A percentile compares a stretch with the other conserved stretches of the same genome.
Conservation (phyloP, 1,284 basidiomycete species). For the Ceratobasidium sp. region DNA sequence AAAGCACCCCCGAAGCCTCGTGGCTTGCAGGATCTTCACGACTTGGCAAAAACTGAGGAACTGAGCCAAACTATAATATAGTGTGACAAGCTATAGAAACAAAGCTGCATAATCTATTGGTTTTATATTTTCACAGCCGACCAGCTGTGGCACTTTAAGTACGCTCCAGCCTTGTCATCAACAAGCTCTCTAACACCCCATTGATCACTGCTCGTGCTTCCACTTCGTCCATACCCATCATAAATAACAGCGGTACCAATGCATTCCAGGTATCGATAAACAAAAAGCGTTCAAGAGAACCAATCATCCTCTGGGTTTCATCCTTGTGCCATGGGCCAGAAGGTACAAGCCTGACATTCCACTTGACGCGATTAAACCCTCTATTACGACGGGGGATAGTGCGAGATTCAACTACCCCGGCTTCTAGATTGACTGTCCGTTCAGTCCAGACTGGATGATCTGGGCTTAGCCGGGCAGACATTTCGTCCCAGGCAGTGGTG, state of each 20-base stretch:
- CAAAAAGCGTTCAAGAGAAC: not conserved
- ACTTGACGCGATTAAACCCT: conserved; percentile 13
- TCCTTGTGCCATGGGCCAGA: conserved; percentile 14
- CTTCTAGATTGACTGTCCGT: too few relatives aligned
- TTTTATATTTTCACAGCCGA: not conserved
- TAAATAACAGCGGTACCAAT: conserved; percentile 9
- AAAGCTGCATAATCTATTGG: too few relatives aligned
- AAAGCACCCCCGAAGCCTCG: too few relatives aligned
- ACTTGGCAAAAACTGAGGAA: too few relatives aligned
- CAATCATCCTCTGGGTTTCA: conserved; percentile 13
- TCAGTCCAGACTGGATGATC: conserved; percentile 15
- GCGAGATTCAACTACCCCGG: not conserved
- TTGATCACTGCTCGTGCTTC: conserved; percentile 6
- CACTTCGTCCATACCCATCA: conserved; percentile 9
- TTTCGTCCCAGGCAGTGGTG: conserved; percentile 14
- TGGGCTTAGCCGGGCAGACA: conserved; percentile 5
- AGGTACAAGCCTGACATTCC: conserved; percentile 6
- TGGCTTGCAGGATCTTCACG: too few relatives aligned
- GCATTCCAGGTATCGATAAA: conserved; percentile 9
- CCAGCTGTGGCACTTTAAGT: conserved; percentile 3
- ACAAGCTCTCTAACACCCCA: conserved; percentile 14
- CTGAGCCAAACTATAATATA: too few relatives aligned
- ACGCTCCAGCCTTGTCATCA: not conserved
- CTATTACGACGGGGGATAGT: not conserved
- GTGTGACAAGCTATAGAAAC: too few relatives aligned